Evolutionary conservation across 345 rosid genomes (phyloP).

Genomic region (Brassica juncea): DNA sequence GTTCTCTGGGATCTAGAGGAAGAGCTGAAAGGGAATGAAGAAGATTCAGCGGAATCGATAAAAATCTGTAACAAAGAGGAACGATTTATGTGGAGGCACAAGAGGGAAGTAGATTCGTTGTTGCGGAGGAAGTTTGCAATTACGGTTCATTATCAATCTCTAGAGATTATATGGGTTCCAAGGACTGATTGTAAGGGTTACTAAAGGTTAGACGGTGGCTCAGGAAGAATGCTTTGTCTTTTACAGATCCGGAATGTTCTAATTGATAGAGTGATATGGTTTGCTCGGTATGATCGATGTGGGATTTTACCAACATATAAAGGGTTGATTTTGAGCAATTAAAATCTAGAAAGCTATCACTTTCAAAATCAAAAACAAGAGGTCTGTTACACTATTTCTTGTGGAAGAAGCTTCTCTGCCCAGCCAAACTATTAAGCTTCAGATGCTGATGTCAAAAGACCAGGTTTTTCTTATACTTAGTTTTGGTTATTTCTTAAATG

Average conservation of each 20-base stretch:
- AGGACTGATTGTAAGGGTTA: no score
- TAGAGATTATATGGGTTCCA: no score
- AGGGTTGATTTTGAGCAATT: no score
- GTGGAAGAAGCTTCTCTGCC: conserved; percentile 60
- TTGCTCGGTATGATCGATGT: no score
- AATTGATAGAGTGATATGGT: no score
- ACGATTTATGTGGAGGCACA: no score
- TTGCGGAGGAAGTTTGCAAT: not conserved
- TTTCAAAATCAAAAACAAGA: no score
- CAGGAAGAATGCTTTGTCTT: no score
- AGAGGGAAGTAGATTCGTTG: not conserved
- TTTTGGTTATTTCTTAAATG: conserved; percentile 4
- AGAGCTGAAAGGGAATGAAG: not conserved
- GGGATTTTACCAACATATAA: no score
- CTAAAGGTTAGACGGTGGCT: no score
- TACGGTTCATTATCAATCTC: not conserved
- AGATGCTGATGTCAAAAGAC: conserved; percentile 50
- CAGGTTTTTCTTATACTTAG: conserved; percentile 48
- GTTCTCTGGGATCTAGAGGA: not conserved
- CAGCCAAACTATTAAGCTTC: conserved; percentile 53
- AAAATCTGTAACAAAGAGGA: not conserved
- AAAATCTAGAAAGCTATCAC: no score
- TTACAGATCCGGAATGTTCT: no score
- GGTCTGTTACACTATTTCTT: not conserved
- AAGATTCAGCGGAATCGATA: not conserved